These are phyloP conservation scores for Aspergillus taichungensis DNA, from an alignment of 495 filamentous ascomycete genomes.

Conservation along the genomic window DNA sequence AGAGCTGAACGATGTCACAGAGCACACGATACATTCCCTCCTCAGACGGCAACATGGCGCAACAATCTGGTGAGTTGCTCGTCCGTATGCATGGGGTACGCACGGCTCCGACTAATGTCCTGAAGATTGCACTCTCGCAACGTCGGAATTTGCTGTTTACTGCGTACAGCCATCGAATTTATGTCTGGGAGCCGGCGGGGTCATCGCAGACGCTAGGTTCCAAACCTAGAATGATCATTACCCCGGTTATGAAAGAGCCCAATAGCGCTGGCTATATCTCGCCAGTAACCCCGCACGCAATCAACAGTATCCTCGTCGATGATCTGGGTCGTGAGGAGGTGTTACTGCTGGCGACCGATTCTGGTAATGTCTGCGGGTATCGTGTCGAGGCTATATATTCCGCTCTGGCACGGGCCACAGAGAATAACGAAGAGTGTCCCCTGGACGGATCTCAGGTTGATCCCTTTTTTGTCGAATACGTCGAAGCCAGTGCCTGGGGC, in stretches of 20 bases:
- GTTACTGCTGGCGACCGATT: constrained; percentile 67
- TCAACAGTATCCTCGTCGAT: constrained; percentile 73
- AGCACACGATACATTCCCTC: constrained; percentile 19
- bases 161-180: constrained; percentile 61
- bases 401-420: constrained; percentile 27
- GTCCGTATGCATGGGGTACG: not conserved
- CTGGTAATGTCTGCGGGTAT: constrained; percentile 82
- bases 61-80: constrained; percentile 43
- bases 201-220: constrained; percentile 54
- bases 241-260: constrained; percentile 45
- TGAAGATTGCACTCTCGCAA: constrained; percentile 47
- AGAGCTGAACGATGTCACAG: constrained; percentile 13
- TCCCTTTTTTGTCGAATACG: constrained; percentile 66
- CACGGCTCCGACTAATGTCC: not conserved
- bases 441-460: constrained; percentile 24
- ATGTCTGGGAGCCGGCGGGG: constrained; percentile 64
- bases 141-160: constrained; percentile 64
- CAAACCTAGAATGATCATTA: constrained; percentile 56
- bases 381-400: constrained; percentile 51
- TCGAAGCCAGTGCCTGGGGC: constrained; percentile 78
- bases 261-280: constrained; percentile 49
- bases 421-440: constrained; percentile 15
- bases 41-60: constrained; percentile 33
- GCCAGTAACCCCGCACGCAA: constrained; percentile 49
- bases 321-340: constrained; percentile 76